Conservation (phyloP, 2,329 filamentous ascomycete species). For the Scedosporium apiospermum region DNA sequence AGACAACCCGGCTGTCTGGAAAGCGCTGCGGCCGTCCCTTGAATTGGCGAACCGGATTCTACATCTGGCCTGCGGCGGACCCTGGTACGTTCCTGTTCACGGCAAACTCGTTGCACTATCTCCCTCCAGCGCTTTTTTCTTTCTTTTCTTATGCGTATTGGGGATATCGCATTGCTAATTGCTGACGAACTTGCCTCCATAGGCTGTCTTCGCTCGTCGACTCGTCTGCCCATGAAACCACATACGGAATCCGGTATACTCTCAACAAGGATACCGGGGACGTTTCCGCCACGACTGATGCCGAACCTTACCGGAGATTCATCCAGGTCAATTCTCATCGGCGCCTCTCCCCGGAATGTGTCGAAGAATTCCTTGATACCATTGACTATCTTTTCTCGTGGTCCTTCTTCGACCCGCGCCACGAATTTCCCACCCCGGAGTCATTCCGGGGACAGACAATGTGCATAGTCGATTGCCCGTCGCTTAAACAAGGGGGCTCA, state of each 20-base stretch:
- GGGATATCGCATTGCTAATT: background rate
- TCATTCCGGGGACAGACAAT: background rate
- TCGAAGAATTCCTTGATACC: background rate
- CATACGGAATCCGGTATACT: background rate
- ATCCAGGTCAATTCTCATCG: background rate
- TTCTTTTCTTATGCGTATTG: background rate
- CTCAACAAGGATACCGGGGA: background rate
- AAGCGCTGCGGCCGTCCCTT: conserved; percentile 5
- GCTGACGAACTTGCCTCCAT: background rate
- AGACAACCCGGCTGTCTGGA: conserved; percentile 8
- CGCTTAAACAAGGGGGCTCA: background rate
- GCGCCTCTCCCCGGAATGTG: background rate
- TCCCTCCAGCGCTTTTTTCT: background rate
- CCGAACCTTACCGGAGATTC: conserved; percentile 1
- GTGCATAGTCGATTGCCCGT: conserved; percentile 3
- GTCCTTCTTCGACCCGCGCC: background rate
- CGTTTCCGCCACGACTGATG: background rate
- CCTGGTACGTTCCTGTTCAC: conserved; percentile 6
- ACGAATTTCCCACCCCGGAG: background rate
- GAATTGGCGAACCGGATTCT: conserved; percentile 11
- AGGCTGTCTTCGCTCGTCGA: background rate
- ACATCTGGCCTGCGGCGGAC: background rate
- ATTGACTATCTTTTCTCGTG: conserved; percentile 1
- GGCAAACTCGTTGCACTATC: too few species aligned
- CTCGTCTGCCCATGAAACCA: conserved; percentile 1